Evolutionary conservation across 441 rosid genomes (phyloP), one percentile per base, ranked within the genome.

Genomic region (Mallotus repandus): DNA sequence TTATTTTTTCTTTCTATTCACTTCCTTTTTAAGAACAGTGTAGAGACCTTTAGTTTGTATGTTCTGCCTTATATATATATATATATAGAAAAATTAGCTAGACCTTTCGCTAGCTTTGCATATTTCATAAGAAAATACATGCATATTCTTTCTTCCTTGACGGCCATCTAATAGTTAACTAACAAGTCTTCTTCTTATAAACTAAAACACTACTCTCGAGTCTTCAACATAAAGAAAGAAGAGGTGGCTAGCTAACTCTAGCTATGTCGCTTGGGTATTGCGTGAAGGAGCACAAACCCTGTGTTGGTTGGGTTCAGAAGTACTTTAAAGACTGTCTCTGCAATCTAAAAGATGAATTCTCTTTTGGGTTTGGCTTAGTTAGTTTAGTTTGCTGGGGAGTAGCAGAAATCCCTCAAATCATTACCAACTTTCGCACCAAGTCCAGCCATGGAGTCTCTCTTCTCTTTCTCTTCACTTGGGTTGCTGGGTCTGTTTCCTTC

Each of bases 371-470:
- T 29, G 98, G 98, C 8, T 63, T 94, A 14, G 49, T 46, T 11
- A 90, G 98, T 74, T 68, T 94, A 2, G 75, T 89, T 11, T 88
- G 92, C 48, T 94, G 98, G 98, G 94, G 89, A n/a, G 90, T 92
- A 22, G 98, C 98, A 1, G 98, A 94, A 80, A 81, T 94, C 77
- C 98, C 98, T 45, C 98, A 94, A 78, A 89, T 94, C 84, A 79
- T 94, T 77, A 94, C 97, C 80, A 94, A 94, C 82, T 94, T 92
- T 80, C 89, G 81, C 71, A 76, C 97, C 69, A 94, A 94, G 79
- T 94, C 98, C 43, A 86, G 91, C 89, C 97, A 94, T 69, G 98
- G 97, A n/a, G 97, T 94, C 73, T 92, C 97, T 55, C 92, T 92
- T 10, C 72, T 84, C 19, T 94, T 94, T 77, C 97, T 94, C 71